These are phyloP conservation scores for Eutrema heterophyllum DNA, from an alignment of 345 rosid species.

Conservation along the genomic window DNA sequence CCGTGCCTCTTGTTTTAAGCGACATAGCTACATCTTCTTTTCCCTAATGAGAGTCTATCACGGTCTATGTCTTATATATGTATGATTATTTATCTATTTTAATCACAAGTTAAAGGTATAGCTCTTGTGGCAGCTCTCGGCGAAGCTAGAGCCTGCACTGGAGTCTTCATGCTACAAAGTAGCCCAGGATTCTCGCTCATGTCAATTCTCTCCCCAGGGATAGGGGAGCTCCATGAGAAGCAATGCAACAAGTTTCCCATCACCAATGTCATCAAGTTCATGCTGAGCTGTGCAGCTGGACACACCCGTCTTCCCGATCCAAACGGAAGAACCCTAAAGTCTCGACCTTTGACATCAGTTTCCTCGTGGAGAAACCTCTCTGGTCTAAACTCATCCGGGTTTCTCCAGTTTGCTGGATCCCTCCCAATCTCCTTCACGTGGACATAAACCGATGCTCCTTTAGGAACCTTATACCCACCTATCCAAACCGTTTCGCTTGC, in stretches of 20 bases:
- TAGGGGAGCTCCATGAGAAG: constrained; percentile 34
- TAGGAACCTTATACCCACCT: constrained; percentile 40
- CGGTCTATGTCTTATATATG: background rate
- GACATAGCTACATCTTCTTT: background rate
- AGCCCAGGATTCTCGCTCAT: constrained; percentile 35
- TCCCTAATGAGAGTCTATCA: background rate
- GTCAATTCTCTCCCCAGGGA: constrained; percentile 22
- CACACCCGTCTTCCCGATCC: constrained; percentile 45
- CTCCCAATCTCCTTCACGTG: constrained; percentile 39
- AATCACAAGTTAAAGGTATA: constrained; percentile 1
- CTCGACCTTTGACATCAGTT: constrained; percentile 42
- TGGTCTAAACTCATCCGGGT: constrained; percentile 37
- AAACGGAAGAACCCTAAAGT: constrained; percentile 44
- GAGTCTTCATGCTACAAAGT: constrained; percentile 39
- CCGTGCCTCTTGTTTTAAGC: background rate
- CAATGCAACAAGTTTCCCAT: constrained; percentile 44
- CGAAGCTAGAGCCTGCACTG: constrained; percentile 31
- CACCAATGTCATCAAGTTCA: constrained; percentile 39
- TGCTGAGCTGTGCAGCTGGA: constrained; percentile 45
- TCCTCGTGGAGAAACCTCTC: constrained; percentile 40
- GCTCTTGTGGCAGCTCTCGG: constrained; percentile 25
- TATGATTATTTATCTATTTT: background rate
- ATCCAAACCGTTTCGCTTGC: constrained; percentile 33
- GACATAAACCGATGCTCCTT: constrained; percentile 34
- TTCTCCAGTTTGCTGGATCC: constrained; percentile 34